Conservation (phyloP, 2,329 filamentous ascomycete genomes). For the Metarhizium humberi region DNA sequence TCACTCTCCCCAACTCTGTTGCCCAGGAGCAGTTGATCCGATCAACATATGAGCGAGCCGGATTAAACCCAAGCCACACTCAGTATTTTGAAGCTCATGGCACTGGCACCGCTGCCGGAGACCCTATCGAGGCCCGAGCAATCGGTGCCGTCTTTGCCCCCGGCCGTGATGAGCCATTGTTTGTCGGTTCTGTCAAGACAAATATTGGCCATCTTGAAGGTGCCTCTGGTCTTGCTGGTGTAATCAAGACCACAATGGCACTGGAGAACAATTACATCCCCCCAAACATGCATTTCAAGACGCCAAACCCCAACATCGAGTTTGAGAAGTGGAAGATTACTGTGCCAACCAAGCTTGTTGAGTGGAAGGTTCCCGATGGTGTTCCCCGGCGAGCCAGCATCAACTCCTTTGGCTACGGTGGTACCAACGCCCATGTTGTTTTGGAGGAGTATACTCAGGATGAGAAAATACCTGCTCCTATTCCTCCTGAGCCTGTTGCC, state of each 20-base stretch:
- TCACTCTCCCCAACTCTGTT: neutral
- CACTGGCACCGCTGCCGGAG: conserved; percentile 25
- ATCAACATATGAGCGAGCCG: conserved; percentile 2
- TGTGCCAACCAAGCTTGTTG: conserved; percentile 3
- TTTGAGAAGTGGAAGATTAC: conserved; percentile 11
- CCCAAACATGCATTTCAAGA: conserved; percentile 14
- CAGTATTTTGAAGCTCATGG: conserved; percentile 30
- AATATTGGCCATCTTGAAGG: conserved; percentile 17
- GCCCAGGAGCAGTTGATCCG: conserved; percentile 9
- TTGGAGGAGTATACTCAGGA: conserved; percentile 10
- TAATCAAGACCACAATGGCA: conserved; percentile 17
- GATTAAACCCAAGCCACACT: conserved; percentile 15
- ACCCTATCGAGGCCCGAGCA: conserved; percentile 18
- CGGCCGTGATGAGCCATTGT: conserved; percentile 16
- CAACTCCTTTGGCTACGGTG: conserved; percentile 28
- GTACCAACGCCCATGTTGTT: conserved; percentile 25
- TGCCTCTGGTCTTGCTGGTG: conserved; percentile 12
- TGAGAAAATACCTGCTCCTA: neutral
- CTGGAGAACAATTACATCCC: conserved; percentile 14
- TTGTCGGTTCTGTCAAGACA: conserved; percentile 19
- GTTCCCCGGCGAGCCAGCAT: conserved; percentile 12
- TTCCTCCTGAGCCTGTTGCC: neutral
- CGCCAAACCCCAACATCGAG: conserved; percentile 13
- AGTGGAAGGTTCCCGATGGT: conserved; percentile 7
- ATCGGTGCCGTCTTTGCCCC: conserved; percentile 10